These are phyloP conservation scores for Dicorynia guianensis DNA, from an alignment of 306 rosid genomes.

Conservation along the genomic window DNA sequence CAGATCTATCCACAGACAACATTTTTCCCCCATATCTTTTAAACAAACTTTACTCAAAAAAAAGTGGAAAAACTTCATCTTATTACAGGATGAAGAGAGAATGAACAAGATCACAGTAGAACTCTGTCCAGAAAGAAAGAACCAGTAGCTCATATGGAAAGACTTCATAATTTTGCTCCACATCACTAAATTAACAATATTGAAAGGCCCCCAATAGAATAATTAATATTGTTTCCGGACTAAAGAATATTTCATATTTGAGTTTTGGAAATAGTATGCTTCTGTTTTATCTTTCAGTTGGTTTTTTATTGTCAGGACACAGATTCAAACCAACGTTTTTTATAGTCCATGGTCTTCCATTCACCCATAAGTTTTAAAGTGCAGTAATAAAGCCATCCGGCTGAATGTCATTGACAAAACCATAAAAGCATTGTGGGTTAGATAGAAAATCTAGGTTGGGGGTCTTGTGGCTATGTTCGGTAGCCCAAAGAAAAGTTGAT, in stretches of 20 bases:
- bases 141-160: conserved; percentile 24
- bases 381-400: conserved; percentile 32
- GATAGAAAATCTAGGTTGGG: not conserved
- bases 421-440: conserved; percentile 17
- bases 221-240: conserved; percentile 31
- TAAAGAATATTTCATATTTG: conserved; percentile 35
- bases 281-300: not conserved
- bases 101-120: conserved; percentile 3
- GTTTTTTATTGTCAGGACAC: conserved; percentile 23
- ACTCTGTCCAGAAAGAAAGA: conserved; percentile 3
- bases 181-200: conserved; percentile 28
- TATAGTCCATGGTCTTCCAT: conserved; percentile 23
- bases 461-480: conserved; percentile 47
- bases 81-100: not conserved
- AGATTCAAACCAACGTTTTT: not conserved
- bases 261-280: conserved; percentile 7
- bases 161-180: conserved; percentile 28
- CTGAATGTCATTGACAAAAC: conserved; percentile 39
- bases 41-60: not conserved
- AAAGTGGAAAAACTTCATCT: conserved; percentile 30
- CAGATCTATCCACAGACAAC: conserved; percentile 24
- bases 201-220: conserved; percentile 27
- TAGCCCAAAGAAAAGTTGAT: conserved; percentile 48
- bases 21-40: conserved; percentile 37
- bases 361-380: conserved; percentile 29